Evolutionary conservation across 2,329 filamentous ascomycete species (phyloP), one percentile per base, ranked within the genome.

Genomic region (Ceratocystiopsis brevicomis): DNA sequence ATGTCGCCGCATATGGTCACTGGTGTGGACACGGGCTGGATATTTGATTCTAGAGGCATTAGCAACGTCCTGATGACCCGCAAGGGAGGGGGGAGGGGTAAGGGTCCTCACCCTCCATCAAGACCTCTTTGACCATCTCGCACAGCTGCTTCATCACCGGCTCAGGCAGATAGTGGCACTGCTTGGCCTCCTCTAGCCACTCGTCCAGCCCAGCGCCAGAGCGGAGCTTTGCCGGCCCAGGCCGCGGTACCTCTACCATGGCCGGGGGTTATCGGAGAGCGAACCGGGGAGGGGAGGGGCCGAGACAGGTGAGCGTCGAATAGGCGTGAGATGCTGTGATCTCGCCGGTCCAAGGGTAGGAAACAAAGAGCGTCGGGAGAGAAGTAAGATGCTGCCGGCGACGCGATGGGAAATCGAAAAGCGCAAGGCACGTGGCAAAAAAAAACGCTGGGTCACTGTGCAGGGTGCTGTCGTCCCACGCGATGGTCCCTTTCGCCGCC

Each of bases 1-100:
- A 98, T 96, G 59, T 98, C 90, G 57, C 90, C 90, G 57, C 90
- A 96, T 49, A 98, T 81, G 6, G 90, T 98, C 49, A 98, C 90
- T 8, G 90, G 90, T 0, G 90, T 94, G 43, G 81, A 77, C 17
- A 98, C 88, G n/a, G 90, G 90, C 60, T 96, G 90, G 47, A 98
- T 96, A 59, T 98, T 98, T 51, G 87, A 95, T 65, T 98, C 90
- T 92, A 53, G 10, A 2, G 13, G 25, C 8, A 18, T n/a, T 12
- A 25, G 25, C 6, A 30, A 30, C 25, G 6, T 21, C 21, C 21
- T 21, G 21, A 21, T 21, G 4, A 21, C 21, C 4, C 25, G 6
- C 19, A 21, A 6, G 19, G 6, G 4, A 21, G 19, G 6, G 4
- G 19, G 25, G 25, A 30, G 25, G 6, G 25, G 25, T 9, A 30